Conservation (phyloP, 2,329 filamentous ascomycete species). For the Neurospora crassa region DNA sequence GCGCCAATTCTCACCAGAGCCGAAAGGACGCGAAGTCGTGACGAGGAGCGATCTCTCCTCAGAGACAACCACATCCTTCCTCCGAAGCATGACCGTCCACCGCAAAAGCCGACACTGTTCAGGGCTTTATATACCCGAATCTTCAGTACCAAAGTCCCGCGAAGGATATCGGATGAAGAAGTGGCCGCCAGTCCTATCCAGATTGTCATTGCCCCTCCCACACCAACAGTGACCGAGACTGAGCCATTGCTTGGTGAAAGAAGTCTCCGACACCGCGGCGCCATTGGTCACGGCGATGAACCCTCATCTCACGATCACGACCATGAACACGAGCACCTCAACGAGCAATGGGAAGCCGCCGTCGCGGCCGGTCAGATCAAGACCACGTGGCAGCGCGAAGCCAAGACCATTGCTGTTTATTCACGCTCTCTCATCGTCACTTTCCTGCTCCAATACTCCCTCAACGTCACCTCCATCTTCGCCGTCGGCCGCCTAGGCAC, state of each 20-base stretch:
- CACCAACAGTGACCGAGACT: constrained; percentile 23
- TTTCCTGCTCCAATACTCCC: constrained; percentile 72
- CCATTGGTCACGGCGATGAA: constrained; percentile 4
- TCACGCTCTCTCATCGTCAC: constrained; percentile 62
- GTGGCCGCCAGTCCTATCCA: constrained; percentile 10
- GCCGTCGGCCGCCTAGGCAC: constrained; percentile 68
- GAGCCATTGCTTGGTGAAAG: constrained; percentile 27
- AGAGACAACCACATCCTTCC: constrained; percentile 57
- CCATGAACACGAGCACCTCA: constrained; percentile 50
- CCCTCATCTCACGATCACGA: not conserved
- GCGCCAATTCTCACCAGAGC: constrained; percentile 37
- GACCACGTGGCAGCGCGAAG: constrained; percentile 85
- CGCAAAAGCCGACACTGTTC: constrained; percentile 24
- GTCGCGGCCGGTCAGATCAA: constrained; percentile 71
- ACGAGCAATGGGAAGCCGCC: constrained; percentile 76
- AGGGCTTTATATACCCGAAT: constrained; percentile 30
- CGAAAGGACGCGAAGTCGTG: constrained; percentile 28
- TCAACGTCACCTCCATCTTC: constrained; percentile 75
- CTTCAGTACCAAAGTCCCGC: constrained; percentile 48
- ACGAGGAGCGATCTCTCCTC: constrained; percentile 32
- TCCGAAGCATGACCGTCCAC: constrained; percentile 39
- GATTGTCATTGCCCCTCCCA: constrained; percentile 33
- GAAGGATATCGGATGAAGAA: constrained; percentile 30
- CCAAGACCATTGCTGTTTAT: constrained; percentile 68
- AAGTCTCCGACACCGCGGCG: not conserved